Base-by-base conservation (phyloP, 768 basidiomycete genomes). In the Kockovaella imperatae region DNA sequence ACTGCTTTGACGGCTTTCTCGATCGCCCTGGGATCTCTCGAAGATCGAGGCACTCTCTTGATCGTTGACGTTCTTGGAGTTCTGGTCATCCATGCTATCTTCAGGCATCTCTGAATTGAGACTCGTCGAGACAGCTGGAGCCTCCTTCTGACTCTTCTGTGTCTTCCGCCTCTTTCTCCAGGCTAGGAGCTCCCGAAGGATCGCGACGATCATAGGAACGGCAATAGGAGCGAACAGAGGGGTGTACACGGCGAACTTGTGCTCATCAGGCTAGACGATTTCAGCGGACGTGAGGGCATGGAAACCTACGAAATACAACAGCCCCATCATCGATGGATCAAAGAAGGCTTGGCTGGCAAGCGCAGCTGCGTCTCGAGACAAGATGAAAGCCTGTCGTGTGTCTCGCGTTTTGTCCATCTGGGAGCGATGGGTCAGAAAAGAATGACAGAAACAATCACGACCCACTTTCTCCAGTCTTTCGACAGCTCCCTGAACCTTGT, bases 191-290 rank as follows among this genome's bases (percentile, higher is more conserved):
- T 93, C 90, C 64, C 81, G 78, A 20, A 87, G 54, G 10, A 83
- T 75, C 1, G 86, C 81, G 2, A 86, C 81, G 8, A 89, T 50
- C 45, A 96, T 69, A 4, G 91, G 90, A 24, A 91, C 83, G 2
- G 86, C 76, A 5, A 89, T 79, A 40, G 88, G 90, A 2, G 87
- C 93, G 68, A 99, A 96, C 28, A 99, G 72, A 0, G 95, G 93
- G 0, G 87, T 83, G 69, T 97, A 97, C 7, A 99, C 88, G 2
- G 91, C 91, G 68, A 89, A 91, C 67, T 86, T 96, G 75, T 97
- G 95, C 66, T 97, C 95, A 17, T 88, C 83, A 18, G 95, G 95
- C 71, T 72, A 47, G 17, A 17, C n/a, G 35, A 49, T 24, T 30
- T 47, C 34, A 43, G 28, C 14, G 10, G n/a, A 15, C 23, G 35